Conservation (phyloP, 208 protist species). For the Paratrypanosoma confusum region DNA sequence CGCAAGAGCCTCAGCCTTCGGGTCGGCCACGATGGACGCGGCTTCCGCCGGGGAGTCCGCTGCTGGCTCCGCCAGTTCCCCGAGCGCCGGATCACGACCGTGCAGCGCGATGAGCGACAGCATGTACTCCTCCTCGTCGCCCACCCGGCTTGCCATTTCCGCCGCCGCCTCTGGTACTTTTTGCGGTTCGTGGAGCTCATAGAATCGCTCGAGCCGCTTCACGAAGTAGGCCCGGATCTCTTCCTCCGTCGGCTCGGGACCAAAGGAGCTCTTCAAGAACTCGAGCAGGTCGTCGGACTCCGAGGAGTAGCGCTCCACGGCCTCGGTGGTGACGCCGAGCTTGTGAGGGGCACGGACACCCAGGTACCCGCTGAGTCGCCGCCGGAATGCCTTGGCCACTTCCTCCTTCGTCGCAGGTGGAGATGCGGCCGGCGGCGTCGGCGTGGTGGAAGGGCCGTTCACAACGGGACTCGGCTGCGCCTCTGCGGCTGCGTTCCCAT, state of each 20-base stretch:
- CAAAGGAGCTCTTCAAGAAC: neutral
- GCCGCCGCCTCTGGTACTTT: neutral
- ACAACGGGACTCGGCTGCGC: no score
- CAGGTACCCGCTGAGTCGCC: constrained; percentile 8
- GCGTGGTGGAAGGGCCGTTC: no score
- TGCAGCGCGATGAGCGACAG: neutral
- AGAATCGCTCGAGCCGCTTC: constrained; percentile 4
- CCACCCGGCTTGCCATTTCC: constrained; percentile 3
- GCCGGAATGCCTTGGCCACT: neutral
- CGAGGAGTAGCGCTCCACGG: neutral
- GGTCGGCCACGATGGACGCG: no score
- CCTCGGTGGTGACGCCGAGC: constrained; percentile 1
- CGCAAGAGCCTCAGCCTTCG: no score
- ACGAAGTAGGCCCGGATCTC: constrained; percentile 8
- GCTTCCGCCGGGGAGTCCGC: no score
- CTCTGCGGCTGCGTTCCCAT: no score
- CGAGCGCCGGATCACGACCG: constrained; percentile 1
- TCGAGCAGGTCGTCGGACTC: constrained; percentile 3
- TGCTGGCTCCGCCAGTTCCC: no score
- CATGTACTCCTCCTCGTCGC: constrained; percentile 9
- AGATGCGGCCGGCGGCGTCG: neutral
- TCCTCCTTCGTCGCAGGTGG: neutral
- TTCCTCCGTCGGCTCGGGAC: constrained; percentile 3
- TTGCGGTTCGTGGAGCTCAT: neutral
- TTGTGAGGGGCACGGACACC: constrained; percentile 7